Evolutionary conservation across 2,329 filamentous ascomycete genomes (phyloP), one percentile per base, ranked within the genome.

Genomic region (Phialophora tarda): DNA sequence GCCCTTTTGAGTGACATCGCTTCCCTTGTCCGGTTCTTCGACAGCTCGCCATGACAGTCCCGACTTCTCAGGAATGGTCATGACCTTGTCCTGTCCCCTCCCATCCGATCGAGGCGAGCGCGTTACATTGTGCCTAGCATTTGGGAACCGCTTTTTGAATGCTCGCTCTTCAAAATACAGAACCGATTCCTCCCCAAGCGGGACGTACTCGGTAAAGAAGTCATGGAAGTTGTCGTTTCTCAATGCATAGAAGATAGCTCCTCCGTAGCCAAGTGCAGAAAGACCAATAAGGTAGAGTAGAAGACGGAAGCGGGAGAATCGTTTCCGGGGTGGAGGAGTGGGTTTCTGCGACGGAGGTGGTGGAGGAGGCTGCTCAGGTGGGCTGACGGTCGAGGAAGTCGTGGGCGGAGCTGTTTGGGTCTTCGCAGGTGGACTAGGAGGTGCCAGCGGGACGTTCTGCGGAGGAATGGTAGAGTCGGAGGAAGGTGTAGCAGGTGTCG

Each of bases 141-240:
- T 81, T 8, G 87, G 88, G 82, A 97, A 97, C 65, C 91, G 89
- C 80, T 90, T 93, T 77, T 90, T 88, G 82, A 97, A 97, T 75
- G 97, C 93, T 72, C 90, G 87, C 81, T 99, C 95, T 80, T 99
- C 95, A 60, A 99, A 89, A 81, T 96, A 98, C 28, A 96, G 87
- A 54, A 99, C 94, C 21, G 91, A 91, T 77, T 97, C 92, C 81
- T 99, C 95, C 74, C 93, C 95, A 73, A 91, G 97, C 24, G 95
- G 95, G 21, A 99, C 82, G 78, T 94, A 99, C 81, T 97, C 93
- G 74, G 93, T 98, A 82, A 99, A 99, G 83, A 97, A 95, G 80
- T 99, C 95, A 81, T 99, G 94, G 86, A 98, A 99, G 81, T 92
- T 97, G 83, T 99, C 95, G 76, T 90, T 96, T 79, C 95, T 86